These are phyloP conservation scores for Triangularia setosa DNA, from an alignment of 2,329 filamentous ascomycete genomes.

Conservation along the genomic window DNA sequence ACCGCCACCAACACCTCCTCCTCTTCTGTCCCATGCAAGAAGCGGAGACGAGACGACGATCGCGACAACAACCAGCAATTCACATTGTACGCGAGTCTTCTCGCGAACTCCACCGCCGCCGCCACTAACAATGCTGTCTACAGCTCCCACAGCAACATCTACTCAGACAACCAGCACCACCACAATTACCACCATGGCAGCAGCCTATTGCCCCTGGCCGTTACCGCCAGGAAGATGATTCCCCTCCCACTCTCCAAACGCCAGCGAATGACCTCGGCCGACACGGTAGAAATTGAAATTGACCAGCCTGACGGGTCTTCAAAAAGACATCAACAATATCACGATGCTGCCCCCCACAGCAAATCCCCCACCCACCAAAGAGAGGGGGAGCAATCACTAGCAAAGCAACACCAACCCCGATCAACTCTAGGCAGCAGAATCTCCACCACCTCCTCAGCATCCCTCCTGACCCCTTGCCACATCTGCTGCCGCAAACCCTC, in stretches of 20 bases:
- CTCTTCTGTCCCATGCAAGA: slow-evolving; percentile 32
- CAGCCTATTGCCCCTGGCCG: slow-evolving; percentile 5
- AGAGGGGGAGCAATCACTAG: not conserved
- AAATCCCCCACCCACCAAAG: slow-evolving; percentile 6
- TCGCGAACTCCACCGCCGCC: slow-evolving; percentile 6
- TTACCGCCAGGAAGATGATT: slow-evolving; percentile 18
- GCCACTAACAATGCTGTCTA: slow-evolving; percentile 4
- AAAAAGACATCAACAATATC: slow-evolving; percentile 7
- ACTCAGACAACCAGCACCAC: not conserved
- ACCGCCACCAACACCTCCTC: slow-evolving; percentile 15
- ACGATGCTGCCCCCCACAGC: not conserved
- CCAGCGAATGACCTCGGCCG: slow-evolving; percentile 11
- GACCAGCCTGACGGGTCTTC: slow-evolving; percentile 11
- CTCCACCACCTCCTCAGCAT: slow-evolving; percentile 10
- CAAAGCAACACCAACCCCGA: slow-evolving; percentile 5
- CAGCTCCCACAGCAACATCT: slow-evolving; percentile 8
- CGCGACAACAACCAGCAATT: slow-evolving; percentile 12
- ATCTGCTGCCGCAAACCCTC: slow-evolving; percentile 64
- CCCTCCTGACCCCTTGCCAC: slow-evolving; percentile 46
- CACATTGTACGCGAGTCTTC: slow-evolving; percentile 18
- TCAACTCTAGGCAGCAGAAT: not conserved
- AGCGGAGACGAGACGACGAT: slow-evolving; percentile 36
- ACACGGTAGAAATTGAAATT: slow-evolving; percentile 8
- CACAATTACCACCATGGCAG: slow-evolving; percentile 1
- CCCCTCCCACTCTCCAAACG: slow-evolving; percentile 22